These are phyloP conservation scores for Blastobotrys capitulatus DNA, from an alignment of 1,139 yeast species.

Conservation along the genomic window DNA sequence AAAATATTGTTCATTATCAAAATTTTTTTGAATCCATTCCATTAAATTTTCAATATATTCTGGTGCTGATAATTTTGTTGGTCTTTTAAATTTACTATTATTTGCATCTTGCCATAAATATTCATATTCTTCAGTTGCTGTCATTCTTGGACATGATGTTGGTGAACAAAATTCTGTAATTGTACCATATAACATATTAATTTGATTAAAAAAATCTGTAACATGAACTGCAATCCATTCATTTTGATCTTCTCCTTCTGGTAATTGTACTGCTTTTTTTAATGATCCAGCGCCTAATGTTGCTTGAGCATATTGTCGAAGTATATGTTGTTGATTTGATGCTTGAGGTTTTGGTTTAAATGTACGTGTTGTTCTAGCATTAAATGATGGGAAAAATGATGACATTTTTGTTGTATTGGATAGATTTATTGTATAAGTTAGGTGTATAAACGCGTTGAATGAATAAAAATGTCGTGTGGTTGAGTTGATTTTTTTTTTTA, in stretches of 20 bases:
- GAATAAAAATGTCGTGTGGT: too few species aligned
- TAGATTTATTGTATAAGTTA: too few species aligned
- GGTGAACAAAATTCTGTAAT: constrained; percentile 97
- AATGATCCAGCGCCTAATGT: constrained; percentile 90
- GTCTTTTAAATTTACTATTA: constrained; percentile 45
- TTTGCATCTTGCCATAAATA: constrained; percentile 83
- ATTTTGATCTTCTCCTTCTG: constrained; percentile 84
- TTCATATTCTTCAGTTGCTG: constrained; percentile 94
- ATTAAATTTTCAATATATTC: constrained; percentile 88
- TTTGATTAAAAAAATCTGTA: constrained; percentile 77
- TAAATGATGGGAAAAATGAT: constrained; percentile 21
- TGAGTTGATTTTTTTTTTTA: too few species aligned
- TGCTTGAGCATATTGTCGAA: constrained; percentile 82
- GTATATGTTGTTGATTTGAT: constrained; percentile 26
- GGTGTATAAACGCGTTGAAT: too few species aligned
- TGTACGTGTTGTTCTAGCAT: constrained; percentile 27
- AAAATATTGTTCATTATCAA: constrained; percentile 84
- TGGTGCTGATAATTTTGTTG: constrained; percentile 84
- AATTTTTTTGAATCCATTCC: constrained; percentile 88
- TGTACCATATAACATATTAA: constrained; percentile 94
- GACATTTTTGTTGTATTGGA: constrained; percentile 16
- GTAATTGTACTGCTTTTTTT: constrained; percentile 88
- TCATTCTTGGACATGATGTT: constrained; percentile 87
- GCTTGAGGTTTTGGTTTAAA: constrained; percentile 25
- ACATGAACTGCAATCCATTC: constrained; percentile 96